Conservation (phyloP, 257 asterid genomes). For the Lycium ferocissimum region DNA sequence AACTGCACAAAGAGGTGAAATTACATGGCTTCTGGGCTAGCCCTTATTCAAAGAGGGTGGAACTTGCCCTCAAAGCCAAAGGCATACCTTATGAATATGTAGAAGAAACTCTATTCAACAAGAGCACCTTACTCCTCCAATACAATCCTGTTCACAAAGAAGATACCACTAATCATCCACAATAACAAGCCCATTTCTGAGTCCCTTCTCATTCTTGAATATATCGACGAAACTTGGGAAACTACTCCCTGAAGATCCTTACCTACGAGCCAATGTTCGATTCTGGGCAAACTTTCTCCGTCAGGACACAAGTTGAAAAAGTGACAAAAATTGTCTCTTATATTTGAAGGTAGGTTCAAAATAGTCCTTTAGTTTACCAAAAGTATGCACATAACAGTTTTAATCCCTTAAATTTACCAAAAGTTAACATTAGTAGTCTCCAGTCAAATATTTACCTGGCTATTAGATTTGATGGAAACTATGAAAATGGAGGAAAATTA, state of each 20-base stretch:
- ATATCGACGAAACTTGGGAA: slow-evolving; percentile 49
- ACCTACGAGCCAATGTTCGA: slow-evolving; percentile 40
- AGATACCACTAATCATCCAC: neutral
- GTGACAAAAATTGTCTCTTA: too few species aligned
- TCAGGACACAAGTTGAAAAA: too few species aligned
- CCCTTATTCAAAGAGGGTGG: slow-evolving; percentile 48
- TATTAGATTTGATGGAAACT: too few species aligned
- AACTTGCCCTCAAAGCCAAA: slow-evolving; percentile 53
- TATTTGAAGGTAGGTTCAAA: too few species aligned
- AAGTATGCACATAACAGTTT: too few species aligned
- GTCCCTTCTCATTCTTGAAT: slow-evolving; percentile 30
- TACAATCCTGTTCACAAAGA: slow-evolving; percentile 16
- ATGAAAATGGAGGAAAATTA: too few species aligned
- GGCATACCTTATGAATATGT: slow-evolving; percentile 45
- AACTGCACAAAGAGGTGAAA: neutral
- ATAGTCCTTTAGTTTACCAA: too few species aligned
- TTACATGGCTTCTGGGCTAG: slow-evolving; percentile 49
- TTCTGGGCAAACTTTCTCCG: slow-evolving; percentile 43
- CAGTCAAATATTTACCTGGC: too few species aligned
- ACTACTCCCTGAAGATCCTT: slow-evolving; percentile 45
- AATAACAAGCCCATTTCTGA: neutral
- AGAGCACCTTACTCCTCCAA: slow-evolving; percentile 28
- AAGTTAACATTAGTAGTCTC: too few species aligned
- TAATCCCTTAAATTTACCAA: too few species aligned
- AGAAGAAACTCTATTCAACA: slow-evolving; percentile 46